Evolutionary conservation across 2,329 filamentous ascomycete species (phyloP).

Genomic region (Pseudocercospora cruenta): DNA sequence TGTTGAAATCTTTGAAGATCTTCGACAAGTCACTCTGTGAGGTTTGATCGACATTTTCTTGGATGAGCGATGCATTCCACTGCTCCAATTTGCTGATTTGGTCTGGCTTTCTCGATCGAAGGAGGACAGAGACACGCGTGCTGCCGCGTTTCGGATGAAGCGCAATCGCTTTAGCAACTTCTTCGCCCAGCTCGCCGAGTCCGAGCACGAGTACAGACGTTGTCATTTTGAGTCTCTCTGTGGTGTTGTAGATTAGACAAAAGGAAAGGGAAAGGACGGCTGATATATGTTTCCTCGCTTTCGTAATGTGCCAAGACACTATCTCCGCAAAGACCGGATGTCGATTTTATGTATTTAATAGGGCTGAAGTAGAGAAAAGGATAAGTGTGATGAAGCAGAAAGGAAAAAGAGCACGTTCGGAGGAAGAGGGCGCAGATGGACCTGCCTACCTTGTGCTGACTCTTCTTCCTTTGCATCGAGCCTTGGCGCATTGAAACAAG

Average conservation of each 20-base stretch:
- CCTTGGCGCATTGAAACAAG: no score
- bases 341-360: neutral
- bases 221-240: neutral
- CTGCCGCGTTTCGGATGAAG: conserved; percentile 48
- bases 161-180: conserved; percentile 58
- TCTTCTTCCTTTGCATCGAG: no score
- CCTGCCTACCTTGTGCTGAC: no score
- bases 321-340: conserved; percentile 3
- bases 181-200: conserved; percentile 66
- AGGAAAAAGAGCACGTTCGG: no score
- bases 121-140: conserved; percentile 48
- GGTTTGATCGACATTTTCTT: conserved; percentile 50
- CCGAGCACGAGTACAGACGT: conserved; percentile 62
- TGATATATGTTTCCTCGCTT: neutral
- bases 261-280: neutral
- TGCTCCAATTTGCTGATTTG: conserved; percentile 23
- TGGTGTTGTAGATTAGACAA: neutral
- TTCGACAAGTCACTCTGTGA: conserved; percentile 34
- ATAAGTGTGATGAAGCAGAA: neutral
- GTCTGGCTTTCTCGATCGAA: conserved; percentile 53
- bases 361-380: neutral
- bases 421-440: no score
- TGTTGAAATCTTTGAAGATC: conserved; percentile 51
- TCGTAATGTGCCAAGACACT: conserved; percentile 4
- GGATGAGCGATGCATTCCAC: conserved; percentile 45